Base-by-base conservation (phyloP, 441 rosid genomes). In the Omphalea diandra region DNA sequence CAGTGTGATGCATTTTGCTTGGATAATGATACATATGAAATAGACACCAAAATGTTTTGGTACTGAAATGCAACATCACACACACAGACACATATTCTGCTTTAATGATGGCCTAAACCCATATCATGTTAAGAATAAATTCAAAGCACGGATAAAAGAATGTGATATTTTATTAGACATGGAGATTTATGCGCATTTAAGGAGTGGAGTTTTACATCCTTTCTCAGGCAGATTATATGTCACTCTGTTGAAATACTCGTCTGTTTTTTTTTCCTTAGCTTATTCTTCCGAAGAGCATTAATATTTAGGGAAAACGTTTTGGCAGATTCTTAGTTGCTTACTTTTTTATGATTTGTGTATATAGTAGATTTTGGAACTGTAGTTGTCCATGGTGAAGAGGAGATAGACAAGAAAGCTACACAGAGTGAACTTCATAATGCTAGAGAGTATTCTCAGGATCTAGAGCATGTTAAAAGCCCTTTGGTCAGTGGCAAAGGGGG, bases 361-460 rank as follows among this genome's bases (percentile, higher is more conserved):
- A 72, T 83, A 86, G 96, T 90, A 73, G 97, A 90, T 47, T 96
- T 90, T 78, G 97, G 97, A 67, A 96, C 98, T 54, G 81, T 90
- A 70, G 83, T 96, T 33, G 43, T 90, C 76, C 97, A 88, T 82
- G 89, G 80, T 59, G 88, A 83, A 63, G 86, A 87, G 56, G 93
- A 83, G 80, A 55, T 71, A 57, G 81, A 77, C 47, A 79, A 77
- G 73, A 71, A 63, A 60, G 55, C 68, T 65, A 18, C 70, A 24
- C 71, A 61, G 44, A 70, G 74, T 56, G 86, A 81, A 72, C 61
- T 70, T 61, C 73, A 80, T 66, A 72, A 64, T 72, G 78, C 63
- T 60, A 76, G 79, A 63, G 86, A 80, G 68, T 49, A 80, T 62
- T 76, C 75, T 63, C 71, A 81, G 40, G 70, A 79, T 79, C 60